Evolutionary conservation across 2,329 filamentous ascomycete species (phyloP).

Genomic region (Cyanodermella asteris): DNA sequence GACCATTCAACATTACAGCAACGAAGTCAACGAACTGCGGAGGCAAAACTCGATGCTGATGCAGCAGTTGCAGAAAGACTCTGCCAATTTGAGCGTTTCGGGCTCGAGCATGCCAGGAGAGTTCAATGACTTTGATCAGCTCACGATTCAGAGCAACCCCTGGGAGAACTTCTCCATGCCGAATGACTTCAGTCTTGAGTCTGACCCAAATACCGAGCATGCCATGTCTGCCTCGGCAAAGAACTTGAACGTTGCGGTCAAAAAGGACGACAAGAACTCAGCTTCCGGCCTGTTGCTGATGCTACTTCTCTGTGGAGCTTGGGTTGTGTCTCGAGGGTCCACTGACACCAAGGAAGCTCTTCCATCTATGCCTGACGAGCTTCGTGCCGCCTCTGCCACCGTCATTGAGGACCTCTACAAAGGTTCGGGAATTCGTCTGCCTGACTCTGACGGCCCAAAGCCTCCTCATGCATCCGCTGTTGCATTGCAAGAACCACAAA

Average conservation of each 20-base stretch:
- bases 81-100: constrained; percentile 43
- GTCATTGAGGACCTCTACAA: constrained; percentile 65
- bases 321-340: constrained; percentile 71
- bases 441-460: constrained; percentile 22
- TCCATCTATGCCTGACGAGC: constrained; percentile 57
- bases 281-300: constrained; percentile 74
- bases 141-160: constrained; percentile 51
- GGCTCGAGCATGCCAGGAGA: constrained; percentile 33
- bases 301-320: constrained; percentile 89
- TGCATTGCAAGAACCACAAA: too few species aligned
- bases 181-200: constrained; percentile 31
- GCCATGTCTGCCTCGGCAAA: too few species aligned
- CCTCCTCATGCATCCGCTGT: too few species aligned
- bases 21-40: constrained; percentile 75
- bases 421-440: constrained; percentile 47
- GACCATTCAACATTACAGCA: constrained; percentile 66
- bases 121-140: constrained; percentile 63
- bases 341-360: constrained; percentile 40
- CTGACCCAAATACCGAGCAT: constrained; percentile 18
- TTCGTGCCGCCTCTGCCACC: constrained; percentile 54
- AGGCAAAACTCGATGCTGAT: constrained; percentile 76
- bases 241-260: constrained; percentile 18
- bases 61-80: constrained; percentile 46
- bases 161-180: constrained; percentile 72
- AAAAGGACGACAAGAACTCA: constrained; percentile 34